phyloP scores from a whole-genome alignment of 306 rosid genomes.

The Cicer arietinum region DNA sequence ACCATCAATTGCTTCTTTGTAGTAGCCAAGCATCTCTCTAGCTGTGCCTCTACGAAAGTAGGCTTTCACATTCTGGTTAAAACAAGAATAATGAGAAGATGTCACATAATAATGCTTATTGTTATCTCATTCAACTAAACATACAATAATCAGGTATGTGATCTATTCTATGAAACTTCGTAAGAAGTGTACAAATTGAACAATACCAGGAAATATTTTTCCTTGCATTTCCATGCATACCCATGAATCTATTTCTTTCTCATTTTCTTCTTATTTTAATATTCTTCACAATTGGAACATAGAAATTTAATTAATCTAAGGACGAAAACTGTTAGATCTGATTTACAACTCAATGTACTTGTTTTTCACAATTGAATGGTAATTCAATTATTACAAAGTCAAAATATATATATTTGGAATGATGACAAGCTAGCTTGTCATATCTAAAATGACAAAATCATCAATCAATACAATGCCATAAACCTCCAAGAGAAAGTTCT shows the following conservation, averaged over 20 bases:
- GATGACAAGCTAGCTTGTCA: constrained; percentile 5
- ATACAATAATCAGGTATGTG: constrained; percentile 13
- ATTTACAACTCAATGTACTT: background rate
- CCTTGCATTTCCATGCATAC: constrained; percentile 24
- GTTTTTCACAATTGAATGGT: constrained; percentile 3
- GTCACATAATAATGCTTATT: constrained; percentile 18
- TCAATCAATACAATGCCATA: constrained; percentile 17
- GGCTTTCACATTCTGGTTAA: constrained; percentile 88
- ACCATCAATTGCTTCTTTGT: constrained; percentile 94
- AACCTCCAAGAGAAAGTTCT: constrained; percentile 3
- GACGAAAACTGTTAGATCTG: constrained; percentile 1
- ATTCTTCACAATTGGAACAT: background rate
- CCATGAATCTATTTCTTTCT: constrained; percentile 16
- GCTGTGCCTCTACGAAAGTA: constrained; percentile 92
- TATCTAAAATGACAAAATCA: constrained; percentile 18
- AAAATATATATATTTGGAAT: constrained; percentile 5
- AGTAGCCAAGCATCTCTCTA: constrained; percentile 92
- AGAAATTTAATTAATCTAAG: constrained; percentile 15
- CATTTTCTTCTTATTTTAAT: constrained; percentile 6
- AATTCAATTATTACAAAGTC: constrained; percentile 15
- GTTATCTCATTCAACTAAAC: constrained; percentile 19
- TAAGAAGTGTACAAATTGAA: background rate
- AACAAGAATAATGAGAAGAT: constrained; percentile 24
- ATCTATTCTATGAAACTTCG: constrained; percentile 8
- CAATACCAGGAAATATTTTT: constrained; percentile 8